Evolutionary conservation across 106 monocot genomes (phyloP).

Genomic region (Dioscorea alata): DNA sequence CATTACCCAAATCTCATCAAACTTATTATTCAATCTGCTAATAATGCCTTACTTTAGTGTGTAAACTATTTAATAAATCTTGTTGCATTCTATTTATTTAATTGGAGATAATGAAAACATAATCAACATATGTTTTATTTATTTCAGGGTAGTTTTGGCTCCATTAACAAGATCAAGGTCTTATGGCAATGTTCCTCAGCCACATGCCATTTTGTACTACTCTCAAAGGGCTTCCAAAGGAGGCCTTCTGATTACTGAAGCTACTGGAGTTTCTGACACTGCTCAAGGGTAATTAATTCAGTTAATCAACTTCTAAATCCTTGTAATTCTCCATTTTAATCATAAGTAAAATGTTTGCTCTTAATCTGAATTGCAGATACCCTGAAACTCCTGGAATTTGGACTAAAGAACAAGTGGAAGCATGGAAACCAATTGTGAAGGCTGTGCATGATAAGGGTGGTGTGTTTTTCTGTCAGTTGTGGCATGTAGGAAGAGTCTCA

Average conservation of each 20-base stretch:
- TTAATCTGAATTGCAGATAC: slow-evolving; percentile 4
- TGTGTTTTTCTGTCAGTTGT: slow-evolving; percentile 44
- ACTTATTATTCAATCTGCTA: background rate
- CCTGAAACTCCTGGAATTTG: slow-evolving; percentile 46
- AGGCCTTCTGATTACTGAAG: slow-evolving; percentile 52
- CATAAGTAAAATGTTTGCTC: background rate
- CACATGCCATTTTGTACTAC: slow-evolving; percentile 67
- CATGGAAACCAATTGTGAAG: slow-evolving; percentile 53
- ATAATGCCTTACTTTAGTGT: too few species aligned
- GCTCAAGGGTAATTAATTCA: slow-evolving; percentile 26
- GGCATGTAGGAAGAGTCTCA: slow-evolving; percentile 43
- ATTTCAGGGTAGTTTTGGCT: slow-evolving; percentile 35
- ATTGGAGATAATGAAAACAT: too few species aligned
- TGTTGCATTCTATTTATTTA: too few species aligned
- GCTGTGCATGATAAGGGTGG: slow-evolving; percentile 54
- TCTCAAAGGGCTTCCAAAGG: slow-evolving; percentile 50
- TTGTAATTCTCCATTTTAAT: background rate
- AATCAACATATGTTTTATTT: too few species aligned
- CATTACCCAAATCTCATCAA: background rate
- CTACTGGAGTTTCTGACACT: slow-evolving; percentile 48
- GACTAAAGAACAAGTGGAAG: slow-evolving; percentile 54
- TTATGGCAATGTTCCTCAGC: slow-evolving; percentile 46
- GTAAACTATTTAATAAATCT: too few species aligned
- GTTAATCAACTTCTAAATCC: background rate
- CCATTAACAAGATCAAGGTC: slow-evolving; percentile 68